A percentile compares a stretch with the other conserved stretches of the same genome.
phyloP scores from a whole-genome alignment of 2,329 filamentous ascomycete genomes.

The Colletotrichum acutatum region DNA sequence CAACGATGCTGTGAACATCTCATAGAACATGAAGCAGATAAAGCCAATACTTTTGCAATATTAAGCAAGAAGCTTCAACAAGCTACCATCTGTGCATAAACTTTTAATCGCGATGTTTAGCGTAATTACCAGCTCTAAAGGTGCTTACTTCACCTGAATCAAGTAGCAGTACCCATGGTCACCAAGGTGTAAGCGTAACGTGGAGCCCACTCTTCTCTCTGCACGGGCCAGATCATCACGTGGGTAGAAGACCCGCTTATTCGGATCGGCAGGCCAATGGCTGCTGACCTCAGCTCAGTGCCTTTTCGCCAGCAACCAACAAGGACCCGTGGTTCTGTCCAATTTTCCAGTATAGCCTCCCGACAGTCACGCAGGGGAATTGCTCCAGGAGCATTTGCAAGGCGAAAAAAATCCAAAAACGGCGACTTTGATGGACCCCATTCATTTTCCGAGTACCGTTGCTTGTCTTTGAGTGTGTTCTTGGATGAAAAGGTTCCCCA shows the following conservation, averaged over 20 bases:
- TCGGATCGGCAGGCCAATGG: neutral
- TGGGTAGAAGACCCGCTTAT: conserved; percentile 4
- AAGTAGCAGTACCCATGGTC: neutral
- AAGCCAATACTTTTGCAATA: neutral
- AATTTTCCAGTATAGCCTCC: conserved; percentile 41
- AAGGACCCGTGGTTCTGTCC: neutral
- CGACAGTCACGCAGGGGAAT: conserved; percentile 40
- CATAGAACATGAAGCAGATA: neutral
- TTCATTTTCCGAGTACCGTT: conserved; percentile 33
- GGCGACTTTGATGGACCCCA: conserved; percentile 29
- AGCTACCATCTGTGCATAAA: neutral
- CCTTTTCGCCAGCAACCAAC: conserved; percentile 40
- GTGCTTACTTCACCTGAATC: neutral
- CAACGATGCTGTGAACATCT: neutral
- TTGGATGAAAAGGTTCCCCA: conserved; percentile 45
- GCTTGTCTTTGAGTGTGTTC: conserved; percentile 31
- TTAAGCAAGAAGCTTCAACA: neutral
- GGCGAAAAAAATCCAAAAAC: conserved; percentile 27
- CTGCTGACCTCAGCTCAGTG: neutral
- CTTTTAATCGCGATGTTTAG: neutral
- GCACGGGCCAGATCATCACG: neutral
- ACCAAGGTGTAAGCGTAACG: neutral
- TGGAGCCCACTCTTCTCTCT: neutral
- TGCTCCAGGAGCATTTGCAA: conserved; percentile 32
- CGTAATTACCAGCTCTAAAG: neutral